Evolutionary conservation across 78 protist species (phyloP).

Genomic region (Speleostelium caveatum): DNA sequence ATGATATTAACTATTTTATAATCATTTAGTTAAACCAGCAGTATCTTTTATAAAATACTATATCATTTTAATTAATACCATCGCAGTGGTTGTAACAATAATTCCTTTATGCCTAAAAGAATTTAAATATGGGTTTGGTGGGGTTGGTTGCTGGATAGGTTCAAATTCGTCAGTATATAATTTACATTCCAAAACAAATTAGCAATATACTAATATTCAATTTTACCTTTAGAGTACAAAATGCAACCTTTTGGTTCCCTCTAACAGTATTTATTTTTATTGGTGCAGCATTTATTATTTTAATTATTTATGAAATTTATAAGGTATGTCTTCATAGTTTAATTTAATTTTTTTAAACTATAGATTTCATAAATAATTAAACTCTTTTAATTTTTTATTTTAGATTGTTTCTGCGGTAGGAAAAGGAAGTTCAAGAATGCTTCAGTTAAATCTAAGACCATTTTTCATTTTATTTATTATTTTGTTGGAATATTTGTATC

Average conservation of each 20-base stretch:
- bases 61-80: background rate
- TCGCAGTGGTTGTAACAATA: conserved; percentile 18
- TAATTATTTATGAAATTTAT: conserved; percentile 43
- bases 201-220: background rate
- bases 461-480: conserved; percentile 24
- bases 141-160: conserved; percentile 41
- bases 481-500: conserved; percentile 24
- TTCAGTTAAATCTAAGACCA: conserved; percentile 25
- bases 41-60: background rate
- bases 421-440: background rate
- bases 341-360: background rate
- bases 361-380: background rate
- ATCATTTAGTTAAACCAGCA: background rate
- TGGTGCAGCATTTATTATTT: conserved; percentile 31
- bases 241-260: conserved; percentile 61
- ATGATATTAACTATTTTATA: background rate
- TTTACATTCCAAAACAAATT: background rate
- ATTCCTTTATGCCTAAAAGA: conserved; percentile 28
- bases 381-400: no score
- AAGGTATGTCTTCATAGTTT: conserved; percentile 3
- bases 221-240: background rate
- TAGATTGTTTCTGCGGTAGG: conserved; percentile 13
- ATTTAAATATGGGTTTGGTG: conserved; percentile 66
- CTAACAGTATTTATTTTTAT: background rate
- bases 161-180: background rate